Evolutionary conservation across 129 eudicot genomes (phyloP), one percentile per base, ranked within the genome.

Genomic region (Calendula officinalis): DNA sequence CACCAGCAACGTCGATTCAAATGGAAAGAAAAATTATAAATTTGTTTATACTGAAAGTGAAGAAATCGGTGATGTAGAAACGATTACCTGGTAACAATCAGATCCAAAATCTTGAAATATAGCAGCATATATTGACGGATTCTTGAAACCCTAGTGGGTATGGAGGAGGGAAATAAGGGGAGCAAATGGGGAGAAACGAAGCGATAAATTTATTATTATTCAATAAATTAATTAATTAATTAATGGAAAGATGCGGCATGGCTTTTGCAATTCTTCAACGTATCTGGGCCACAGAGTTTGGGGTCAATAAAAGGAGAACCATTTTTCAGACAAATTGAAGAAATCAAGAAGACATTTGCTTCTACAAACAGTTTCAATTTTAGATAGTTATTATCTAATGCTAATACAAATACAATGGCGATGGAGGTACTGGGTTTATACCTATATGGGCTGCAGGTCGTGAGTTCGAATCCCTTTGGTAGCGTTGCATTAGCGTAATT

Each of bases 21-120:
- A 54, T 36, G 30, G 30, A 22, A 4, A 27, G 12, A 35, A 44
- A 46, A n/a, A n/a, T n/a, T n/a, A n/a, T n/a, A n/a, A n/a, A n/a
- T n/a, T n/a, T n/a, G n/a, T n/a, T n/a, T n/a, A n/a, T n/a, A n/a
- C 4, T 14, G 9, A 51, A 60, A 34, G 8, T 33, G 49, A 68
- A 44, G 15, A 14, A 2, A 41, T 69, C 46, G 49, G 36, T 38
- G 50, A 30, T 34, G 22, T 43, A 8, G 60, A 42, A 42, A 35
- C 41, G 1, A 41, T 61, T 47, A 88, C 94, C 87, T 83, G 79
- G 78, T 50, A 82, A 78, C 83, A 22, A 78, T 78, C 76, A 52
- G 79, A 70, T 22, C 54, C 83, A 58, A 71, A 70, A 45, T 82
- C 87, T 13, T 80, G 80, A 33, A 72, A 55, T 30, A 61, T 56